Conservation (phyloP, 495 filamentous ascomycete genomes). For the Eremomyces bilateralis region DNA sequence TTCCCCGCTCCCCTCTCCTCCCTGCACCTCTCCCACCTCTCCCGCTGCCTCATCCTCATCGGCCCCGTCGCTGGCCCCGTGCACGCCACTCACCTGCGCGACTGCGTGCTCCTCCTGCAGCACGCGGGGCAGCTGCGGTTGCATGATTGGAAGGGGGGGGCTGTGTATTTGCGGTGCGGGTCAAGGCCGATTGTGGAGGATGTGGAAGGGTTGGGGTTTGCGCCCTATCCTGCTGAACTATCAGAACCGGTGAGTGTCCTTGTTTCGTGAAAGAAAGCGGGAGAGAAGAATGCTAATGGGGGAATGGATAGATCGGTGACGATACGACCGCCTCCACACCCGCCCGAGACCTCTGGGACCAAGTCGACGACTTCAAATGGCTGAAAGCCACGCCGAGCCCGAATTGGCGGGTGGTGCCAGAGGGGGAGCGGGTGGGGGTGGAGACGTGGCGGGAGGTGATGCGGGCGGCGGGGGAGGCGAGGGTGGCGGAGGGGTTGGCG, state of each 20-base stretch:
- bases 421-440: slow-evolving; percentile 34
- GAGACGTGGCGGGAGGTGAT: slow-evolving; percentile 53
- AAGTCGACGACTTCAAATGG: slow-evolving; percentile 97
- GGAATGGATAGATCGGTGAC: no score
- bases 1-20: no score
- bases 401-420: slow-evolving; percentile 57
- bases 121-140: slow-evolving; percentile 66
- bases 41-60: no score
- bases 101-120: slow-evolving; percentile 52
- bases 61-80: slow-evolving; percentile 57
- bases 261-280: no score
- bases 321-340: no score
- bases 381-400: slow-evolving; percentile 67
- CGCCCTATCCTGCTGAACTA: slow-evolving; percentile 44
- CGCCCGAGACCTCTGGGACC: slow-evolving; percentile 70
- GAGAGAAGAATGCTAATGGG: no score
- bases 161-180: slow-evolving; percentile 59
- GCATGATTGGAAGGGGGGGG: slow-evolving; percentile 59
- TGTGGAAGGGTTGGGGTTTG: slow-evolving; percentile 58
- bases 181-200: slow-evolving; percentile 90
- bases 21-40: no score
- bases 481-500: no score
- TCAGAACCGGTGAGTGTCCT: no score
- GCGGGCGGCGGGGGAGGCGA: no score
- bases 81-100: slow-evolving; percentile 55